Evolutionary conservation across 2,329 filamentous ascomycete genomes (phyloP).

Genomic region (Ploettnerulaceae sp.): DNA sequence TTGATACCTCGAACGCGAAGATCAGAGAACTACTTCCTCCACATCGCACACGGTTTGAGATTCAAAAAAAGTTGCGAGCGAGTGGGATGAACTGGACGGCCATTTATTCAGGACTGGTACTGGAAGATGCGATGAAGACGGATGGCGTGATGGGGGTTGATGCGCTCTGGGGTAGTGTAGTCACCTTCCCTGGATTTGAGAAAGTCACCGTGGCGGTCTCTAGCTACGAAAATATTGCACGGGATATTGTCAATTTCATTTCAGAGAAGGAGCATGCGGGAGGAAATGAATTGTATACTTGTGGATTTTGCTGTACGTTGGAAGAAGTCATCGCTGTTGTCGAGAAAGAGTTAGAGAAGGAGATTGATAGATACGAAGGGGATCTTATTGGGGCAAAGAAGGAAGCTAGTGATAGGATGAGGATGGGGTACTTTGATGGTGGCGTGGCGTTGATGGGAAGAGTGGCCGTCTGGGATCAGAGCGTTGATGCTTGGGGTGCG

Average conservation of each 20-base stretch:
- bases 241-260: not conserved
- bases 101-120: constrained; percentile 12
- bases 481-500: constrained; percentile 9
- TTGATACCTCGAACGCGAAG: constrained; percentile 12
- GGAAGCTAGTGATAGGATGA: constrained; percentile 19
- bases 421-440: constrained; percentile 18
- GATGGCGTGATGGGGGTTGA: constrained; percentile 19
- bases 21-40: constrained; percentile 15
- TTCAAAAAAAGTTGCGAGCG: constrained; percentile 11
- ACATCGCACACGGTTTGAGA: constrained; percentile 9
- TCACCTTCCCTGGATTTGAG: constrained; percentile 8
- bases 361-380: constrained; percentile 17
- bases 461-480: constrained; percentile 19
- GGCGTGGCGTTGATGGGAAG: constrained; percentile 17
- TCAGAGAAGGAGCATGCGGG: not conserved
- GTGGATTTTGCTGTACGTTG: constrained; percentile 9
- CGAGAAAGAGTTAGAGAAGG: constrained; percentile 12
- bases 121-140: constrained; percentile 17
- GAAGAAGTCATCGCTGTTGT: constrained; percentile 10
- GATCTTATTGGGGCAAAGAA: constrained; percentile 13
- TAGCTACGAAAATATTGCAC: constrained; percentile 10
- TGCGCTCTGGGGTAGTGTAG: constrained; percentile 11
- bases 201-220: constrained; percentile 7
- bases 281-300: constrained; percentile 3
- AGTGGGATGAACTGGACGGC: constrained; percentile 12